phyloP scores from a whole-genome alignment of 2,329 filamentous ascomycete genomes.

The Huntiella moniliformis region DNA sequence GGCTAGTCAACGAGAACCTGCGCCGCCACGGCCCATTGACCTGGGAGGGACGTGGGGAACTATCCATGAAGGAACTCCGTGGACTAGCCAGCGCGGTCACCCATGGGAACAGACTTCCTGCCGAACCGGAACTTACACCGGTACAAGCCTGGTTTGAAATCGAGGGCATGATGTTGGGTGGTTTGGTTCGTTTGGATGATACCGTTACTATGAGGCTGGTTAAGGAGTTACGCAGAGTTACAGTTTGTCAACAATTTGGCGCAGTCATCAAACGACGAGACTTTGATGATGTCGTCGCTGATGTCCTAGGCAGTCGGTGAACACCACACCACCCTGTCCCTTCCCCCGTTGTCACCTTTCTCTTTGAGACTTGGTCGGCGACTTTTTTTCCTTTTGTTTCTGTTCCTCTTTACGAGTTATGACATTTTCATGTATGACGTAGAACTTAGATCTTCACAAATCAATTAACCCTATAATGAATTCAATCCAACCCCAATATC shows the following conservation, averaged over 20 bases:
- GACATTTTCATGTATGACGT: constrained; percentile 2
- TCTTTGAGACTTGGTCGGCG: not conserved
- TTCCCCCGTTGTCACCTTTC: not conserved
- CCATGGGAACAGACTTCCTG: not conserved
- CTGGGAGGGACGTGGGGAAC: constrained; percentile 8
- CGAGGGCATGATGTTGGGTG: constrained; percentile 1
- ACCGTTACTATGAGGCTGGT: no score
- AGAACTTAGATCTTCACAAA: not conserved
- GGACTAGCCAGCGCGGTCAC: constrained; percentile 3
- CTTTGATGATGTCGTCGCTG: constrained; percentile 8
- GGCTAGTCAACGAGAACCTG: constrained; percentile 2
- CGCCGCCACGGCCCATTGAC: constrained; percentile 1
- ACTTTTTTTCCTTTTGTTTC: no score
- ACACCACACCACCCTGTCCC: no score
- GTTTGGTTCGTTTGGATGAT: no score
- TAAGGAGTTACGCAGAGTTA: constrained; percentile 1
- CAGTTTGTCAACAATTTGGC: constrained; percentile 6
- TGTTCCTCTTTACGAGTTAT: not conserved
- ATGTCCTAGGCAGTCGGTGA: not conserved
- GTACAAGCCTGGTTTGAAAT: constrained; percentile 12
- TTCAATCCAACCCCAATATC: not conserved
- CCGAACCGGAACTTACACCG: constrained; percentile 8
- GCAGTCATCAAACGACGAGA: constrained; percentile 4
- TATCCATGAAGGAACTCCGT: constrained; percentile 7
- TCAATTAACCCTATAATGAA: not conserved